Conservation (phyloP, 306 rosid genomes). For the Castanea sativa region DNA sequence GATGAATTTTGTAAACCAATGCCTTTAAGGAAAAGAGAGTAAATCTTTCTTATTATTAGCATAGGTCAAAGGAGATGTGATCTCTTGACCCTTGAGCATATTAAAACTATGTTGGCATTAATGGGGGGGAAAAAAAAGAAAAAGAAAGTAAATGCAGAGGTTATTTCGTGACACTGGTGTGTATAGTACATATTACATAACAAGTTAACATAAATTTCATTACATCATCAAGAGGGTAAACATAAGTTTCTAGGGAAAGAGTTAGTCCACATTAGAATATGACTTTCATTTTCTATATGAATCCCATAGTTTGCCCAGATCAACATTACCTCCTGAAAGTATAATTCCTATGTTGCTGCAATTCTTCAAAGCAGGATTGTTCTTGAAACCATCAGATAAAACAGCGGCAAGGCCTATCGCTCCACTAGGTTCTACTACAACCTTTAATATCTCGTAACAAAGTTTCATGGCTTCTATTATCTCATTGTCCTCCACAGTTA, state of each 20-base stretch:
- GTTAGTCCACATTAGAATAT: constrained; percentile 8
- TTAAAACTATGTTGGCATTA: background rate
- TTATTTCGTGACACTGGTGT: background rate
- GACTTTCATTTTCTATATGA: constrained; percentile 46
- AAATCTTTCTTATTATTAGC: too few species aligned
- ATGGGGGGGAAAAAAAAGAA: background rate
- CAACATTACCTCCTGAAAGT: constrained; percentile 89
- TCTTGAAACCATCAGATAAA: constrained; percentile 71
- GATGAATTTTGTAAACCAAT: too few species aligned
- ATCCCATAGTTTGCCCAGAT: constrained; percentile 66
- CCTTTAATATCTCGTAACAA: constrained; percentile 73
- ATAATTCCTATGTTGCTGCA: constrained; percentile 71
- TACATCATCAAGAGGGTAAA: background rate
- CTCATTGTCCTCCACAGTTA: constrained; percentile 76
- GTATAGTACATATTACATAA: too few species aligned
- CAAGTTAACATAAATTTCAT: background rate
- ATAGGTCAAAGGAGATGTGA: background rate
- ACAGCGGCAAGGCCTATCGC: constrained; percentile 95
- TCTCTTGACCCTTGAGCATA: background rate
- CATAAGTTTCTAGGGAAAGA: background rate
- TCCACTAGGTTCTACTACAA: constrained; percentile 88
- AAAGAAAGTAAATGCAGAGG: background rate
- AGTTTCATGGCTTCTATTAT: constrained; percentile 77
- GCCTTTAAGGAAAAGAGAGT: too few species aligned
- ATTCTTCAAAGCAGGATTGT: constrained; percentile 63